phyloP scores from a whole-genome alignment of 306 rosid species.

The Quercus engelmannii region DNA sequence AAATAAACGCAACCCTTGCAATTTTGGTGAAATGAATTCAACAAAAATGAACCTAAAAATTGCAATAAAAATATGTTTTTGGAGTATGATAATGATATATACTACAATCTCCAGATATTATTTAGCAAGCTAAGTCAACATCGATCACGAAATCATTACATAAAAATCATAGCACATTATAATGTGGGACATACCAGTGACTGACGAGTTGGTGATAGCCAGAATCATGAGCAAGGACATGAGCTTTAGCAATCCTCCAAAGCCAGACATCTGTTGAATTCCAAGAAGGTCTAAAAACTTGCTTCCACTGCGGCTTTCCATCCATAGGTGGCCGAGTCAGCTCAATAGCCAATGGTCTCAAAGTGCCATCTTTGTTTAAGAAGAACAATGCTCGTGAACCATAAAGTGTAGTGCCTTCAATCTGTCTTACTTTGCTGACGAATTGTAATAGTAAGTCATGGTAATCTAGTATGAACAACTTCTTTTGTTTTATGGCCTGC shows the following conservation, averaged over 20 bases:
- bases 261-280: slow-evolving; percentile 46
- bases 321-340: slow-evolving; percentile 43
- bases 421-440: slow-evolving; percentile 37
- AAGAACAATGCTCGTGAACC: slow-evolving; percentile 54
- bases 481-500: slow-evolving; percentile 46
- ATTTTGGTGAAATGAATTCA: too few relatives aligned
- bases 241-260: slow-evolving; percentile 56
- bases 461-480: slow-evolving; percentile 49
- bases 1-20: too few relatives aligned
- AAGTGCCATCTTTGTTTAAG: slow-evolving; percentile 28
- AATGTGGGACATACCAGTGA: slow-evolving; percentile 34
- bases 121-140: too few relatives aligned
- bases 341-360: slow-evolving; percentile 50
- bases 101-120: too few relatives aligned
- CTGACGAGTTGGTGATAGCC: slow-evolving; percentile 50
- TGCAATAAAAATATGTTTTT: too few relatives aligned
- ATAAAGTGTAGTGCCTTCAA: slow-evolving; percentile 43
- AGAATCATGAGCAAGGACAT: slow-evolving; percentile 52
- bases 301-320: slow-evolving; percentile 50
- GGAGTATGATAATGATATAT: too few relatives aligned
- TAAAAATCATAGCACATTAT: neutral
- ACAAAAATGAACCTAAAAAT: too few relatives aligned
- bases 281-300: slow-evolving; percentile 34
- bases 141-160: neutral
- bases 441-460: slow-evolving; percentile 47